Percentiles rank a stretch among this genome's conserved stretches.
Evolutionary conservation across 192 early-diverging fungal species (phyloP).

Genomic region (Entomortierella lignicola): DNA sequence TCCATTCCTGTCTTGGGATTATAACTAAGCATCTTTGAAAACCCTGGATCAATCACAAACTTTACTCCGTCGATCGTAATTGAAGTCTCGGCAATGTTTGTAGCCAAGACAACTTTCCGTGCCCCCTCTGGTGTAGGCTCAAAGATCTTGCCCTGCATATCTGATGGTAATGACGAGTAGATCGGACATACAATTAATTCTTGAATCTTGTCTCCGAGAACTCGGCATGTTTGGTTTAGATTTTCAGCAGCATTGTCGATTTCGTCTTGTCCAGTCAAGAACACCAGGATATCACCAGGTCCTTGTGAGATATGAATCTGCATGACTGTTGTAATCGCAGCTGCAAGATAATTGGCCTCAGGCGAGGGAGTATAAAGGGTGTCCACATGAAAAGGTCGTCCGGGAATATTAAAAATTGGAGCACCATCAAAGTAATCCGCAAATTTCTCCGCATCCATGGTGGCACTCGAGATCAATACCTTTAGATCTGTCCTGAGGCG

Average conservation of each 20-base stretch:
- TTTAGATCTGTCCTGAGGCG: conserved; percentile 94
- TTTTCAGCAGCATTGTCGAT: conserved; percentile 93
- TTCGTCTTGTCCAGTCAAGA: conserved; percentile 98
- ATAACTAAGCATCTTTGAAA: conserved; percentile 96
- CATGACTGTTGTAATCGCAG: conserved; percentile 92
- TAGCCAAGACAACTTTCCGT: conserved; percentile 95
- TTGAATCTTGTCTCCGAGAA: conserved; percentile 87
- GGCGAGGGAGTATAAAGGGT: conserved; percentile 95
- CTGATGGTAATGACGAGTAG: conserved; percentile 95
- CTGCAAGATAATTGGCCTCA: conserved; percentile 96
- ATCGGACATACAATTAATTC: conserved; percentile 97
- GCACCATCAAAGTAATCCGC: conserved; percentile 94
- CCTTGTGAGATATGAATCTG: conserved; percentile 93
- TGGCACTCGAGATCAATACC: conserved; percentile 96
- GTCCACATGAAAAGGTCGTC: conserved; percentile 93
- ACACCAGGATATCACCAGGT: conserved; percentile 92
- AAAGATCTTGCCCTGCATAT: conserved; percentile 97
- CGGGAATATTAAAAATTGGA: conserved; percentile 95
- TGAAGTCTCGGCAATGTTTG: conserved; percentile 99
- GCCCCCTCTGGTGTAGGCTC: conserved; percentile 94
- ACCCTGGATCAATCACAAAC: conserved; percentile 98
- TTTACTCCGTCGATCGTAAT: conserved; percentile 98
- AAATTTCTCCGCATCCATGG: conserved; percentile 98
- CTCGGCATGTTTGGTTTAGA: conserved; percentile 77
- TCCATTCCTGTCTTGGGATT: conserved; percentile 97